phyloP scores from a whole-genome alignment of 768 basidiomycete genomes.

The Coprinopsis sp. region DNA sequence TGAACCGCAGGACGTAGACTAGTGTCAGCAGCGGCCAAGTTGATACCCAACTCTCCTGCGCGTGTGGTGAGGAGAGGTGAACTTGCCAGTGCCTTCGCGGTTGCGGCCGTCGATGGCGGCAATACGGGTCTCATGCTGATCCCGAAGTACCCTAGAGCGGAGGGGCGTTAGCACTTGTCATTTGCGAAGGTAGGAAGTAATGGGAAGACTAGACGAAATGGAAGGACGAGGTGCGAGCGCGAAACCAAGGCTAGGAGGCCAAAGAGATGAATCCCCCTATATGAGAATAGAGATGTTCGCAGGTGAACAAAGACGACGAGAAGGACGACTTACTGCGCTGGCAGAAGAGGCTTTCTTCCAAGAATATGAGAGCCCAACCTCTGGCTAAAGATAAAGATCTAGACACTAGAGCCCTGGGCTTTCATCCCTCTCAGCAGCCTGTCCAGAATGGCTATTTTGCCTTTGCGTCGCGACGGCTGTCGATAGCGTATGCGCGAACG shows the following conservation, averaged over 20 bases:
- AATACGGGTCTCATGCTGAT: slow-evolving; percentile 97
- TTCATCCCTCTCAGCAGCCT: slow-evolving; percentile 87
- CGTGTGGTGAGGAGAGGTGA: slow-evolving; percentile 95
- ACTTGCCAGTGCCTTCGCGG: slow-evolving; percentile 88
- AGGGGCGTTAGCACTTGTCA: background rate
- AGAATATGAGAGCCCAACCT: slow-evolving; percentile 94
- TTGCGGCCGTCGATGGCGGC: slow-evolving; percentile 97
- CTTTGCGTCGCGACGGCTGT: too few species aligned
- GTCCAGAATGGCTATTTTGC: slow-evolving; percentile 97
- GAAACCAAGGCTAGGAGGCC: too few species aligned
- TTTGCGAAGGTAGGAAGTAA: too few species aligned
- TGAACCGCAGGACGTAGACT: slow-evolving; percentile 93
- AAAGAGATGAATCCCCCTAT: too few species aligned
- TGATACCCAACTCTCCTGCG: slow-evolving; percentile 96
- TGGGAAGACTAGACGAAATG: background rate
- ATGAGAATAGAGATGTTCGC: too few species aligned
- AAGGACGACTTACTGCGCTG: slow-evolving; percentile 60
- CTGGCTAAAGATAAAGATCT: slow-evolving; percentile 99
- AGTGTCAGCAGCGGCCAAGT: slow-evolving; percentile 93
- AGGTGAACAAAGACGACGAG: slow-evolving; percentile 9
- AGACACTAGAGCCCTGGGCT: slow-evolving; percentile 86
- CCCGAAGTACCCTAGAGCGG: slow-evolving; percentile 77
- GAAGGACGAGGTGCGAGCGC: too few species aligned
- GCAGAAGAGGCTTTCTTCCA: slow-evolving; percentile 94
- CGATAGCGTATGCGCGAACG: too few species aligned